These are phyloP conservation scores for Papiliotrema nemorosa DNA, from an alignment of 1,284 basidiomycete species.

Conservation along the genomic window DNA sequence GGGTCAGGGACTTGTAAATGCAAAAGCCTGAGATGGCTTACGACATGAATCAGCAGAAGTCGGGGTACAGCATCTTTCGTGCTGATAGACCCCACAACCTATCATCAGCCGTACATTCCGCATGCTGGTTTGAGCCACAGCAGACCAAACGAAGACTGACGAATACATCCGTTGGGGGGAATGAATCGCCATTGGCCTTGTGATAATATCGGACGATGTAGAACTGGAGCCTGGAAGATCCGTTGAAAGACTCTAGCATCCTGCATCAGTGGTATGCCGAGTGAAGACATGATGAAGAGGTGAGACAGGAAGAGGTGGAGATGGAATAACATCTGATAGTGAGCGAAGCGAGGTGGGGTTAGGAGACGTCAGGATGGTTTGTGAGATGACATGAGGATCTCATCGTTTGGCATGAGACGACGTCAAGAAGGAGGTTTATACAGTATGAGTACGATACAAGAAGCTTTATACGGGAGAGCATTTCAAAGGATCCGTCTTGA, in stretches of 20 bases:
- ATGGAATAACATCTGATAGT: not conserved
- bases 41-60: not conserved
- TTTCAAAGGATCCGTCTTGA: too few species aligned
- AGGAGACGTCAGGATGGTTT: too few species aligned
- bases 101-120: not conserved
- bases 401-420: too few species aligned
- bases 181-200: not conserved
- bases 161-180: not conserved
- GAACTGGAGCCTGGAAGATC: too few species aligned
- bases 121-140: not conserved
- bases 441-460: too few species aligned
- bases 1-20: too few species aligned
- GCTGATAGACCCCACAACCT: too few species aligned
- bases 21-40: too few species aligned
- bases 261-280: not conserved
- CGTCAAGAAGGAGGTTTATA: too few species aligned
- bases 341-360: not conserved
- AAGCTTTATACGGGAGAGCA: too few species aligned
- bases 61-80: not conserved
- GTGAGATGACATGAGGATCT: too few species aligned
- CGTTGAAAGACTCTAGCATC: too few species aligned
- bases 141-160: not conserved
- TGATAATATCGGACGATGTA: not conserved
- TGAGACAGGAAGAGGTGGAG: not conserved
- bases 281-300: not conserved